These are phyloP conservation scores for Tagetes patula DNA, from an alignment of 129 eudicot genomes.

Conservation along the genomic window DNA sequence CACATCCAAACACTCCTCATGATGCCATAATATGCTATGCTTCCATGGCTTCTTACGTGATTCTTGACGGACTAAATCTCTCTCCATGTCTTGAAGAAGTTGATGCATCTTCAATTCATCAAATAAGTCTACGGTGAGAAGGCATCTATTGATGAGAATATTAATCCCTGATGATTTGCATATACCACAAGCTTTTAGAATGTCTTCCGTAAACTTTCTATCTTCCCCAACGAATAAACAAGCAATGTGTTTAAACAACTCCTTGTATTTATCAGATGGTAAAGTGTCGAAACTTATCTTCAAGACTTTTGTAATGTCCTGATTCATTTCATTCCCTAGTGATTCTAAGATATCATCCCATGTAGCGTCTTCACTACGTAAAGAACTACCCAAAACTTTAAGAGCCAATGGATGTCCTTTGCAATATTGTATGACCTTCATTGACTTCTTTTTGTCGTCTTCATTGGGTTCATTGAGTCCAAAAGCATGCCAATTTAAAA, in stretches of 20 bases:
- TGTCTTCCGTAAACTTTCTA: not conserved
- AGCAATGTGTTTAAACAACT: conserved; percentile 19
- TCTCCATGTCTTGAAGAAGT: conserved; percentile 35
- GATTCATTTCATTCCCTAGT: conserved; percentile 8
- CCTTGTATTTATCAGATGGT: conserved; percentile 21
- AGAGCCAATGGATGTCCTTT: conserved; percentile 40
- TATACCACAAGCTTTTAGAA: conserved; percentile 4
- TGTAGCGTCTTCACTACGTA: conserved; percentile 15
- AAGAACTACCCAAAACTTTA: conserved; percentile 36
- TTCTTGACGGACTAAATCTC: conserved; percentile 30
- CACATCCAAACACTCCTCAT: conserved; percentile 12
- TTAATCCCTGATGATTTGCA: not conserved
- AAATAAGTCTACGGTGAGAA: not conserved
- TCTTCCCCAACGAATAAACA: conserved; percentile 27
- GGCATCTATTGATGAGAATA: conserved; percentile 16
- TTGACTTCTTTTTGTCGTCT: not conserved
- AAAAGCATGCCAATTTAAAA: conserved; percentile 44
- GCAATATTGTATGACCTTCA: conserved; percentile 17
- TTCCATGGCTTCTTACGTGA: conserved; percentile 29
- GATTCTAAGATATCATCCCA: conserved; percentile 3
- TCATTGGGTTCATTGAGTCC: conserved; percentile 16
- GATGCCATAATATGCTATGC: conserved; percentile 23
- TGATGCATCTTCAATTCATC: conserved; percentile 27
- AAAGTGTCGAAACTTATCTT: conserved; percentile 22
- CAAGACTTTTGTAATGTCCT: not conserved